These are phyloP conservation scores for Lachancea sp. DNA, from an alignment of 805 yeast genomes.

Conservation along the genomic window DNA sequence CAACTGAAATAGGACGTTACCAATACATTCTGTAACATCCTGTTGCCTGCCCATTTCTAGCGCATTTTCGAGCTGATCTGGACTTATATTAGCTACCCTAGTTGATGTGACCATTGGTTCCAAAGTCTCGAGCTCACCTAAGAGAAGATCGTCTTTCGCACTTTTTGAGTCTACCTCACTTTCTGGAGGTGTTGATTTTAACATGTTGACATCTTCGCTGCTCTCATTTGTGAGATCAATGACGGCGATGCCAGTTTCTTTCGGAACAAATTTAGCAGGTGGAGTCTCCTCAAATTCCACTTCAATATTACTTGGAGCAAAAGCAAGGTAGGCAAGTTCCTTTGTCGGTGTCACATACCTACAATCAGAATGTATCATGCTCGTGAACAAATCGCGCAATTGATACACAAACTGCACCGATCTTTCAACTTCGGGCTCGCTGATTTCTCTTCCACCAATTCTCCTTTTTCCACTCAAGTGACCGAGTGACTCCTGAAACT, in stretches of 20 bases:
- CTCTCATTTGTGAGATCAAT: conserved; percentile 6
- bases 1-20: conserved; percentile 83
- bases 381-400: conserved; percentile 59
- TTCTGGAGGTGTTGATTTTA: neutral
- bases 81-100: conserved; percentile 32
- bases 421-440: conserved; percentile 69
- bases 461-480: conserved; percentile 45
- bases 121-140: neutral
- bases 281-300: conserved; percentile 46
- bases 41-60: conserved; percentile 86
- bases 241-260: conserved; percentile 1
- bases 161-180: conserved; percentile 1
- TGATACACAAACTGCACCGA: conserved; percentile 77
- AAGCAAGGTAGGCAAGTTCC: conserved; percentile 83
- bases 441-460: conserved; percentile 82
- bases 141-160: neutral
- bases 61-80: conserved; percentile 67
- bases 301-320: conserved; percentile 62
- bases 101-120: conserved; percentile 19
- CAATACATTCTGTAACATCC: conserved; percentile 96
- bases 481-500: conserved; percentile 24
- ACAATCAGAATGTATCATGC: conserved; percentile 55
- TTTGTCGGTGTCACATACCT: conserved; percentile 74
- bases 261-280: conserved; percentile 9
- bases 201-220: conserved; percentile 2